A percentile compares a stretch with the other conserved stretches of the same genome.
Evolutionary conservation across 495 filamentous ascomycete genomes (phyloP).

Genomic region (Penicillium taxi): DNA sequence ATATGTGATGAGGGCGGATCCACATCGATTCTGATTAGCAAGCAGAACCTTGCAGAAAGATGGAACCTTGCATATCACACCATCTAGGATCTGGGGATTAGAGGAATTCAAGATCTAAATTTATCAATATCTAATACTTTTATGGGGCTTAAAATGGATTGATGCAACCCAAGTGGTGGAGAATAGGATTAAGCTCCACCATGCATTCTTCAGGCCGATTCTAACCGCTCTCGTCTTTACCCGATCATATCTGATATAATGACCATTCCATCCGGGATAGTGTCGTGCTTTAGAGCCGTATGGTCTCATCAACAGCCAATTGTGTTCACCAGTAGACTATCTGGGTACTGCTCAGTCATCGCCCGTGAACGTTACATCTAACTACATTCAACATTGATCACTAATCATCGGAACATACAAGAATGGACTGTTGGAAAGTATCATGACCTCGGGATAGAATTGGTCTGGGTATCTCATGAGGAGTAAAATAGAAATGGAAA

Average conservation of each 20-base stretch:
- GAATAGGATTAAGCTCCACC: slow-evolving; percentile 11
- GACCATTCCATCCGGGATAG: too few species aligned
- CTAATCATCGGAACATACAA: neutral
- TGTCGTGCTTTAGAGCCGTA: too few species aligned
- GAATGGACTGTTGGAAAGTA: neutral
- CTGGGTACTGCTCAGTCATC: too few species aligned
- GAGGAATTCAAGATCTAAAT: slow-evolving; percentile 9
- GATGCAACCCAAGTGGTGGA: slow-evolving; percentile 11
- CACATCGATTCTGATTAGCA: slow-evolving; percentile 13
- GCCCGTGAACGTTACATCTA: too few species aligned
- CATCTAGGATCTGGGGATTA: slow-evolving; percentile 4
- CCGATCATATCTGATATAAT: too few species aligned
- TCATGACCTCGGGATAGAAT: neutral
- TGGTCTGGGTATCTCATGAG: slow-evolving; percentile 5
- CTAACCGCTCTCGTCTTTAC: too few species aligned
- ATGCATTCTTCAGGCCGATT: too few species aligned
- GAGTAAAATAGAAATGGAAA: too few species aligned
- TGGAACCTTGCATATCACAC: too few species aligned
- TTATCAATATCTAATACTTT: slow-evolving; percentile 16
- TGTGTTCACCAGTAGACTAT: too few species aligned
- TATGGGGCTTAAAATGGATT: slow-evolving; percentile 13
- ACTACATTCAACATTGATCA: too few species aligned
- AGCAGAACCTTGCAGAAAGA: slow-evolving; percentile 8
- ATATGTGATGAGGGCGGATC: slow-evolving; percentile 11
- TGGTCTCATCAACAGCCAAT: too few species aligned